phyloP scores from a whole-genome alignment of 2,329 filamentous ascomycete genomes.

The Bipolaris sorokiniana region DNA sequence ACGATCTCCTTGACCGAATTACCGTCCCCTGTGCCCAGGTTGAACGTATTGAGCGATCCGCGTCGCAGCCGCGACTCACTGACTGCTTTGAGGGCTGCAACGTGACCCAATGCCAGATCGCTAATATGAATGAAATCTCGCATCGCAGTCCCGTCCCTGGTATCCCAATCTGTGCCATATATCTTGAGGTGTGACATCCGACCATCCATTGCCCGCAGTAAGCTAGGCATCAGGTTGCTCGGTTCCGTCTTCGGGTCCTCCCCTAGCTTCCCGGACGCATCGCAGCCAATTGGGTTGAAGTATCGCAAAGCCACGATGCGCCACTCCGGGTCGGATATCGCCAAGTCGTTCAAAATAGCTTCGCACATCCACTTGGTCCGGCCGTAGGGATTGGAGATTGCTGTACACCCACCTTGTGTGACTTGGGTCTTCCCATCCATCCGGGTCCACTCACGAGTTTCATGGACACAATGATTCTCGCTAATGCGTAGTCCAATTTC shows the following conservation, averaged over 20 bases:
- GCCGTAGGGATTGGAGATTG: constrained; percentile 66
- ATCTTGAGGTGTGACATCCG: too few species aligned
- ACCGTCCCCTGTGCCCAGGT: constrained; percentile 44
- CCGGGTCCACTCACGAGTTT: constrained; percentile 15
- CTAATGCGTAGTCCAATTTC: constrained; percentile 52
- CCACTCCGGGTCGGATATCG: constrained; percentile 63
- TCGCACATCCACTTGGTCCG: constrained; percentile 69
- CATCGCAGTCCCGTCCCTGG: constrained; percentile 66
- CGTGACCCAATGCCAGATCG: constrained; percentile 66
- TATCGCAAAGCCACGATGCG: constrained; percentile 64
- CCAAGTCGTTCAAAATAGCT: constrained; percentile 66
- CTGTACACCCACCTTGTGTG: constrained; percentile 13
- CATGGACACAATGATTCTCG: constrained; percentile 60
- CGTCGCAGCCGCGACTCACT: background rate
- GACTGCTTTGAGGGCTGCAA: constrained; percentile 57
- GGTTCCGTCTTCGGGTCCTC: constrained; percentile 57
- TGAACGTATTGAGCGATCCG: constrained; percentile 37
- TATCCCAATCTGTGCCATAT: constrained; percentile 60
- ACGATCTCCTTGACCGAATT: constrained; percentile 44
- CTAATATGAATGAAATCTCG: constrained; percentile 70
- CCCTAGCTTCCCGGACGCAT: constrained; percentile 64
- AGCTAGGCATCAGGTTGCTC: too few species aligned
- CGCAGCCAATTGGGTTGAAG: constrained; percentile 69
- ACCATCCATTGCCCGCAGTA: too few species aligned
- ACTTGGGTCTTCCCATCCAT: background rate